Conservation (phyloP, 768 basidiomycete genomes). For the Russula griseocarnosa region DNA sequence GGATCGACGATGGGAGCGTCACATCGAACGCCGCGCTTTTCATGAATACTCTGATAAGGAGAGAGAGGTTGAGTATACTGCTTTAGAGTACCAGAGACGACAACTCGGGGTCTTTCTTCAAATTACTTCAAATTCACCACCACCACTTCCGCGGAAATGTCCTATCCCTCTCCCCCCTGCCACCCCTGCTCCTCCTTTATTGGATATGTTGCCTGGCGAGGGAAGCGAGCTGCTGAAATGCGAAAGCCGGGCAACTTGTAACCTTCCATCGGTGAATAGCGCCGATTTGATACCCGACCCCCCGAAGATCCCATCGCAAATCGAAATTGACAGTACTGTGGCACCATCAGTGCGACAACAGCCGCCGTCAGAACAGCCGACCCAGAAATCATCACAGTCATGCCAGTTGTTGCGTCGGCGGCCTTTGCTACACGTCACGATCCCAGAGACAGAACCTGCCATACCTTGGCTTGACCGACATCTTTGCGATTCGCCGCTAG, state of each 20-base stretch:
- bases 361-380: not conserved
- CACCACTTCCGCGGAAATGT: constrained; percentile 10
- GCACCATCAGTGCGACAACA: constrained; percentile 3
- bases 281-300: not conserved
- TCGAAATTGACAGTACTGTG: not conserved
- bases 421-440: constrained; percentile 8
- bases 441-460: constrained; percentile 4
- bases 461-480: constrained; percentile 4
- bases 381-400: not conserved
- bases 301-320: not conserved
- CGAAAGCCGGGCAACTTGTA: not conserved
- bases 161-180: constrained; percentile 5
- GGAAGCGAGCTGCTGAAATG: too few relatives aligned
- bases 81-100: constrained; percentile 16
- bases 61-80: constrained; percentile 10
- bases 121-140: not conserved
- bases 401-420: not conserved
- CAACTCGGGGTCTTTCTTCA: constrained; percentile 4
- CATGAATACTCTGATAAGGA: constrained; percentile 15
- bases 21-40: constrained; percentile 6
- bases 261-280: not conserved
- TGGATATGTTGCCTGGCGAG: not conserved
- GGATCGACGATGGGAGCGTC: constrained; percentile 15
- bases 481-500: constrained; percentile 16
- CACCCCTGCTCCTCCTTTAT: not conserved